phyloP scores from a whole-genome alignment of 2,329 filamentous ascomycete species.

The Epichloe typhina region DNA sequence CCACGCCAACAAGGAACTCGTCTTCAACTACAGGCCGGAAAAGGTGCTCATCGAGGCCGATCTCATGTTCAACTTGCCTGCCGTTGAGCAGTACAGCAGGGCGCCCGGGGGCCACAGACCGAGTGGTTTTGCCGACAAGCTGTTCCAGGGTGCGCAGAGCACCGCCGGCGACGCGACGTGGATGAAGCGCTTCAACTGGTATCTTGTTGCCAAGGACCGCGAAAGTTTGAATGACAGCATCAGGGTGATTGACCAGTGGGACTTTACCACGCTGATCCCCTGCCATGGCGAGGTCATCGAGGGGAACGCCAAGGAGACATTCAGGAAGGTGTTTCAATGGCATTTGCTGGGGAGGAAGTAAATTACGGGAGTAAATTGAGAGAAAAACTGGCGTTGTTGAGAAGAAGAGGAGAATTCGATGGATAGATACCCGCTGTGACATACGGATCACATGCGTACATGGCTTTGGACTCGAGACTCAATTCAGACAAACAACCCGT shows the following conservation, averaged over 20 bases:
- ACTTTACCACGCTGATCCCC: constrained; percentile 73
- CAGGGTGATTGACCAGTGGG: constrained; percentile 60
- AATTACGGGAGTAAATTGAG: neutral
- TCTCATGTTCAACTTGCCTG: constrained; percentile 80
- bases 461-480: too few species aligned
- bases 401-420: too few species aligned
- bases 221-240: constrained; percentile 57
- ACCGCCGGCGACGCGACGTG: constrained; percentile 55
- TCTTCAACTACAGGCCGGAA: constrained; percentile 72
- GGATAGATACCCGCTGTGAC: too few species aligned
- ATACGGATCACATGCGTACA: too few species aligned
- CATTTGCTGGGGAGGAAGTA: constrained; percentile 41
- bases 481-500: too few species aligned
- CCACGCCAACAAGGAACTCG: constrained; percentile 75
- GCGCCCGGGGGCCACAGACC: constrained; percentile 27
- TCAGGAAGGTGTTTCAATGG: constrained; percentile 71
- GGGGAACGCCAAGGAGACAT: constrained; percentile 56
- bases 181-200: constrained; percentile 76
- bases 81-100: constrained; percentile 75
- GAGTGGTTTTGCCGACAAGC: constrained; percentile 25
- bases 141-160: constrained; percentile 42
- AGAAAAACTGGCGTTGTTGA: too few species aligned
- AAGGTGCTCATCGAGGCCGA: constrained; percentile 78
- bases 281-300: constrained; percentile 91
- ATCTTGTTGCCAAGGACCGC: constrained; percentile 51